A percentile compares a stretch with the other conserved stretches of the same genome.
phyloP scores from a whole-genome alignment of 2,329 filamentous ascomycete genomes.

The Dothiorella sarmentorum region DNA sequence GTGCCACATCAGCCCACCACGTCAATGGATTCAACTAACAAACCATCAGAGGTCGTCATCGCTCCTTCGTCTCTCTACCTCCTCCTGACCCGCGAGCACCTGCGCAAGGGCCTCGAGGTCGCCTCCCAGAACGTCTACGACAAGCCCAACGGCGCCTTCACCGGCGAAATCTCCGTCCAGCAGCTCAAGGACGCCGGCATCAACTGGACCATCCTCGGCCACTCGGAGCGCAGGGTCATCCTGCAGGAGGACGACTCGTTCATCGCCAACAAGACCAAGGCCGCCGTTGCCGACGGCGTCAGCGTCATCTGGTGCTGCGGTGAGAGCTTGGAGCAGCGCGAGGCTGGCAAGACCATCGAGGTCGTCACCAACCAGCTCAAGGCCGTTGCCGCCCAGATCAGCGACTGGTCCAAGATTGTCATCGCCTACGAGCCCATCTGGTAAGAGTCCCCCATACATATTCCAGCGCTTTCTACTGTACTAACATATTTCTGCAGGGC shows the following conservation, averaged over 20 bases:
- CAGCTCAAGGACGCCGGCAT: slow-evolving; percentile 89
- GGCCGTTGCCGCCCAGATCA: slow-evolving; percentile 72
- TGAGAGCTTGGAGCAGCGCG: slow-evolving; percentile 90
- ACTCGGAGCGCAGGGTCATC: slow-evolving; percentile 91
- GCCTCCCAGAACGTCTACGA: slow-evolving; percentile 97
- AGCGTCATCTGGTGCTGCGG: slow-evolving; percentile 96
- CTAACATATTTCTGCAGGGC: slow-evolving; percentile 51
- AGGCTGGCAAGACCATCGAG: slow-evolving; percentile 78
- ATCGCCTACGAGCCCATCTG: slow-evolving; percentile 99
- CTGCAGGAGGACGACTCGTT: slow-evolving; percentile 82
- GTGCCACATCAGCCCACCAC: slow-evolving; percentile 23
- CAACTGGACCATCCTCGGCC: slow-evolving; percentile 86
- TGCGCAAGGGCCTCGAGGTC: slow-evolving; percentile 74
- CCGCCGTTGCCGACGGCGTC: slow-evolving; percentile 79
- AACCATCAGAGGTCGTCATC: slow-evolving; percentile 80
- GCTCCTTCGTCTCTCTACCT: slow-evolving; percentile 90
- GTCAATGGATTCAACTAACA: background rate
- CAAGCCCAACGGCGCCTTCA: slow-evolving; percentile 95
- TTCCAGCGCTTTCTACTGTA: no score
- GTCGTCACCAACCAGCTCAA: slow-evolving; percentile 82
- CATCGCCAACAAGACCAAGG: slow-evolving; percentile 91
- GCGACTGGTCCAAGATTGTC: slow-evolving; percentile 91
- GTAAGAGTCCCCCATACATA: no score
- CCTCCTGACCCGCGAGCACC: slow-evolving; percentile 74
- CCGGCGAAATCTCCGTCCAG: slow-evolving; percentile 88